Evolutionary conservation across 2,329 filamentous ascomycete genomes (phyloP).

Genomic region (Claviceps fusiformis): DNA sequence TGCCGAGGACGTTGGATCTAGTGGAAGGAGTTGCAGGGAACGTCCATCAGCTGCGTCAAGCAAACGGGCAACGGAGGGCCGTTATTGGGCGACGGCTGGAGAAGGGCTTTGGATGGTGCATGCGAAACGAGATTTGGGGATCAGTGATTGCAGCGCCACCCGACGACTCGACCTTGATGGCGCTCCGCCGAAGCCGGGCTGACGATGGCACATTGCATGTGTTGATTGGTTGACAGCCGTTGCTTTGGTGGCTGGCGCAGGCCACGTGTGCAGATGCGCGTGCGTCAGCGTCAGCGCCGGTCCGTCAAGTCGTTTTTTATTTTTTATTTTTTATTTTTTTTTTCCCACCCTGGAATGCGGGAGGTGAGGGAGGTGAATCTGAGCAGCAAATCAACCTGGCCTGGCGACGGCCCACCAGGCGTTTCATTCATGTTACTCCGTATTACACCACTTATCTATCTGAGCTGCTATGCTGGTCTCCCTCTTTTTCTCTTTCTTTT

Average conservation of each 20-base stretch:
- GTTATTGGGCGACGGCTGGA: background rate
- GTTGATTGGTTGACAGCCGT: background rate
- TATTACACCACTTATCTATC: no score
- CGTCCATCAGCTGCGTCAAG: slow-evolving; percentile 8
- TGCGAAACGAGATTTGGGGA: background rate
- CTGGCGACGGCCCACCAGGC: background rate
- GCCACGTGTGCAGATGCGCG: background rate
- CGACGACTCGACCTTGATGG: background rate
- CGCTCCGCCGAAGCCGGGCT: background rate
- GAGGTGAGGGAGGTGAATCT: no score
- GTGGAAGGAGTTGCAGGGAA: background rate
- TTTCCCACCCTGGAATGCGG: no score
- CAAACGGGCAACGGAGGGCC: slow-evolving; percentile 4
- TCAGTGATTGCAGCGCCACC: background rate
- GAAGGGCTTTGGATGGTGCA: background rate
- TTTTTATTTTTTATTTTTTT: no score
- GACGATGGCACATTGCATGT: background rate
- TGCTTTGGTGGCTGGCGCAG: background rate
- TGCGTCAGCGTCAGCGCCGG: no score
- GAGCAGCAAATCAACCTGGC: background rate
- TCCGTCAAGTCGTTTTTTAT: no score
- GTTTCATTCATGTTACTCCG: no score
- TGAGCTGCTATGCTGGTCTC: no score
- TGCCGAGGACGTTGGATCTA: background rate
- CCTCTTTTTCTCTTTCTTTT: no score